These are phyloP conservation scores for Fusarium newnesense DNA, from an alignment of 2,329 filamentous ascomycete genomes.

Conservation along the genomic window DNA sequence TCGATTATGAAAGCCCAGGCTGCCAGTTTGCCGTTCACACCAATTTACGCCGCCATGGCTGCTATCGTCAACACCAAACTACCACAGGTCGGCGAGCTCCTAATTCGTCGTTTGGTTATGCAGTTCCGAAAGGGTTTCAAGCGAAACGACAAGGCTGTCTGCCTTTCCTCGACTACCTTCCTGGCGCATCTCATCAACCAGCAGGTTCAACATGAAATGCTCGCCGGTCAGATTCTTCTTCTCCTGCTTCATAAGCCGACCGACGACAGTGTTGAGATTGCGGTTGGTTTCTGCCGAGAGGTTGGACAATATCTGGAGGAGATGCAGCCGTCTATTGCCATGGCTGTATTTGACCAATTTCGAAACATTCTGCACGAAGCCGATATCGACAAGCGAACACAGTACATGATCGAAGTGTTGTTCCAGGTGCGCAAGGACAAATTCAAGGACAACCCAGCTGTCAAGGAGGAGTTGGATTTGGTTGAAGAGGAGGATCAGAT, in stretches of 20 bases:
- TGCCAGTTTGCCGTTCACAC: slow-evolving; percentile 93
- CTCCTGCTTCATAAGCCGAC: slow-evolving; percentile 95
- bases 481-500: slow-evolving; percentile 99
- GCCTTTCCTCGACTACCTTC: slow-evolving; percentile 91
- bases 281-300: slow-evolving; percentile 90
- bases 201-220: slow-evolving; percentile 92
- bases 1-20: slow-evolving; percentile 99
- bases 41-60: slow-evolving; percentile 94
- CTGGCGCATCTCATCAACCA: slow-evolving; percentile 96
- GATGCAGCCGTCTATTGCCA: slow-evolving; percentile 88
- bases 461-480: slow-evolving; percentile 92
- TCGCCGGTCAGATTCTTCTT: slow-evolving; percentile 91
- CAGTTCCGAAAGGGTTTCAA: slow-evolving; percentile 97
- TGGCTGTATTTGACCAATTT: slow-evolving; percentile 96
- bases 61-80: slow-evolving; percentile 98
- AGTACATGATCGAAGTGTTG: slow-evolving; percentile 98
- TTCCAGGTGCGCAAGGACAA: slow-evolving; percentile 97
- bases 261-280: slow-evolving; percentile 97
- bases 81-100: slow-evolving; percentile 90
- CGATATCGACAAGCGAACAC: slow-evolving; percentile 96
- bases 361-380: slow-evolving; percentile 94
- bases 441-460: slow-evolving; percentile 92
- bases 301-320: slow-evolving; percentile 95
- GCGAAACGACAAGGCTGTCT: slow-evolving; percentile 96
- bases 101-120: slow-evolving; percentile 85